These are phyloP conservation scores for Solanum hybrid DNA, from an alignment of 305 asterid genomes.

Conservation along the genomic window DNA sequence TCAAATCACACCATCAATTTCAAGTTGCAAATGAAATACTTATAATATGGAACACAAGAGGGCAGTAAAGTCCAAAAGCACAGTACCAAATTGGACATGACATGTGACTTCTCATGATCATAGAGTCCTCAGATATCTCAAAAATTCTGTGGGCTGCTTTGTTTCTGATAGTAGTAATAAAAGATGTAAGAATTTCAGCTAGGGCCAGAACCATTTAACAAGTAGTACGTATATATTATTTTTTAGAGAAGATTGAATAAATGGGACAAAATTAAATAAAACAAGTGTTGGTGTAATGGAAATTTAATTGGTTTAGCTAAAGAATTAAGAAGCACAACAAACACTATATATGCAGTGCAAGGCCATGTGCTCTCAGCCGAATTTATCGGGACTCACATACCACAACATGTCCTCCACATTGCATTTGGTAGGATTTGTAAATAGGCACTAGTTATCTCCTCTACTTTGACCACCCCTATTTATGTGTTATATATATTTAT, in stretches of 20 bases:
- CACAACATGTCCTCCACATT: background rate
- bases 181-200: background rate
- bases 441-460: background rate
- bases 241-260: background rate
- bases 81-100: constrained; percentile 8
- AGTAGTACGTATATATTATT: background rate
- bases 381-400: background rate
- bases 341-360: background rate
- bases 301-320: background rate
- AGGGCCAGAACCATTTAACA: background rate
- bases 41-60: background rate
- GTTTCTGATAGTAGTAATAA: background rate
- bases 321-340: background rate
- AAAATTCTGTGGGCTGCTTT: constrained; percentile 6
- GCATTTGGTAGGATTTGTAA: background rate
- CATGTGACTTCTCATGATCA: constrained; percentile 10
- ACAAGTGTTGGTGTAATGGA: background rate
- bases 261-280: background rate
- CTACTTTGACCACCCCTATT: background rate
- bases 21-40: background rate
- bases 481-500: too few relatives aligned
- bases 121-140: background rate
- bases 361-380: constrained; percentile 3
- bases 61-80: background rate
- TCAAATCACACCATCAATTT: background rate